Evolutionary conservation across 768 basidiomycete species (phyloP).

Genomic region (Leccinum obscurum): DNA sequence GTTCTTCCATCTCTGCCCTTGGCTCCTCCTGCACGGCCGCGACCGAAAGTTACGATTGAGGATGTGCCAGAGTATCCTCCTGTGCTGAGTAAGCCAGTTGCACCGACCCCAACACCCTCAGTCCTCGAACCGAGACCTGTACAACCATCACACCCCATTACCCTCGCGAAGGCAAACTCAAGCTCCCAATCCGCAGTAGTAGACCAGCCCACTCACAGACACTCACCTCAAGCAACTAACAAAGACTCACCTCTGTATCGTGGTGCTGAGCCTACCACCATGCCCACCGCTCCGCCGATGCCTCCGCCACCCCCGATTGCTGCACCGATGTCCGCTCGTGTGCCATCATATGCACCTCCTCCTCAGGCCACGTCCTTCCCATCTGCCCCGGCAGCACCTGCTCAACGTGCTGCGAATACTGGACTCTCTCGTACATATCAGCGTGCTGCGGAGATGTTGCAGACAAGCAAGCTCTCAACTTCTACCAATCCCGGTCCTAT

Average conservation of each 20-base stretch:
- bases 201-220: constrained; percentile 13
- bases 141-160: constrained; percentile 9
- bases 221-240: constrained; percentile 24
- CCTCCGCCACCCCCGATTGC: constrained; percentile 18
- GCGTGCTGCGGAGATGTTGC: constrained; percentile 25
- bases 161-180: constrained; percentile 1
- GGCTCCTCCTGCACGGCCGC: constrained; percentile 9
- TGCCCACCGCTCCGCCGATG: constrained; percentile 15
- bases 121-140: constrained; percentile 10
- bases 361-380: constrained; percentile 16
- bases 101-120: constrained; percentile 5
- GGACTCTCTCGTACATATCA: constrained; percentile 25
- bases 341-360: constrained; percentile 25
- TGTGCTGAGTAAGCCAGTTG: constrained; percentile 12
- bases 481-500: constrained; percentile 1
- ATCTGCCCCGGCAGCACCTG: constrained; percentile 8
- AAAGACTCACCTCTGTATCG: constrained; percentile 21
- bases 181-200: constrained; percentile 7
- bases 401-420: constrained; percentile 22
- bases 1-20: constrained; percentile 13
- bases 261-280: constrained; percentile 8
- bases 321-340: constrained; percentile 14
- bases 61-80: constrained; percentile 28
- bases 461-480: constrained; percentile 19
- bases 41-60: constrained; percentile 32